phyloP scores from a whole-genome alignment of 495 filamentous ascomycete genomes.

The Penicillium waksmanii region DNA sequence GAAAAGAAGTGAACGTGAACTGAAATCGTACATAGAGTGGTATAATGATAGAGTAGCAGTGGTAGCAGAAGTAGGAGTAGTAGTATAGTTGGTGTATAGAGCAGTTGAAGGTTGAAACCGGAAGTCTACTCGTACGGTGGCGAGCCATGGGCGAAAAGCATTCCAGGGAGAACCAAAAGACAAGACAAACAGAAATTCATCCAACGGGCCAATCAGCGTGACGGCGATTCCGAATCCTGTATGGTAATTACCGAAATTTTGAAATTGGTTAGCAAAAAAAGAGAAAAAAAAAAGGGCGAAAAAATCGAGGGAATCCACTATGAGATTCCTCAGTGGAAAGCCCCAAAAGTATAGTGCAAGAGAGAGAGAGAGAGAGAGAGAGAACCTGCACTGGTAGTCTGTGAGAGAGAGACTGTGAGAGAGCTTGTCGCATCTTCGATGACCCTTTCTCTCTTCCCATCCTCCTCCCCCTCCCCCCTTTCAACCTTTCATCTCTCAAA shows the following conservation, averaged over 20 bases:
- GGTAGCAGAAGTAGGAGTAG: background rate
- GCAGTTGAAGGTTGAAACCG: background rate
- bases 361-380: conserved; percentile 1
- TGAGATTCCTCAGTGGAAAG: conserved; percentile 33
- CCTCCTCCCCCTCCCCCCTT: conserved; percentile 10
- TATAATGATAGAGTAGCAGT: background rate
- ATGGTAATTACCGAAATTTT: conserved; percentile 8
- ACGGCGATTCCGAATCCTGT: conserved; percentile 10
- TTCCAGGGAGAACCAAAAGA: conserved; percentile 3
- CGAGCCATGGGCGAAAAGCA: conserved; percentile 14
- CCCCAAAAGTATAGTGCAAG: background rate
- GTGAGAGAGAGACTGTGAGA: background rate
- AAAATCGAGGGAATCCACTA: conserved; percentile 18
- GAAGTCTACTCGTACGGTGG: background rate
- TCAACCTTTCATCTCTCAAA: conserved; percentile 13
- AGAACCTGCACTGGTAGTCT: too few relatives aligned
- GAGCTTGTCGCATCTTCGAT: conserved; percentile 30
- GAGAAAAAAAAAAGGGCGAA: conserved; percentile 28
- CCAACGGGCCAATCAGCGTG: conserved; percentile 13
- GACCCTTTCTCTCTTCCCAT: conserved; percentile 15
- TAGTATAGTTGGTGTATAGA: background rate
- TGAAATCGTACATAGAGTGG: background rate
- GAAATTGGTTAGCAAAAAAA: conserved; percentile 1
- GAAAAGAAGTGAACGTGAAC: background rate
- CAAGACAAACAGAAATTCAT: background rate